Conservation (phyloP, 495 filamentous ascomycete species). For the Neurospora sp. region DNA sequence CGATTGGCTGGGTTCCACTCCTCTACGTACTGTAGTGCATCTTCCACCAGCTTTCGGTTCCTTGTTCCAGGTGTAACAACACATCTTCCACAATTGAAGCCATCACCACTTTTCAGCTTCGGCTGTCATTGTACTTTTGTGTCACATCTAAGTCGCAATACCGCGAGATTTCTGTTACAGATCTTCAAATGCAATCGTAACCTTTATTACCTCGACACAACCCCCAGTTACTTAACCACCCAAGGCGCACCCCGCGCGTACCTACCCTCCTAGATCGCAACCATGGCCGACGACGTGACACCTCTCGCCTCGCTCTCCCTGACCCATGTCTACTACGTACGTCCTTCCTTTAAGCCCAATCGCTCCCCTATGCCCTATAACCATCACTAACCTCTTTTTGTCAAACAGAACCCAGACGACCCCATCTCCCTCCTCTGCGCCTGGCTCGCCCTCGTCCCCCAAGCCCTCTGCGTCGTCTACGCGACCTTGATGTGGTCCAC, state of each 20-base stretch:
- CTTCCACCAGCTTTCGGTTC: not conserved
- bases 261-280: not conserved
- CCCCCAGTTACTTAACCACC: not conserved
- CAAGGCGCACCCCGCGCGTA: not conserved
- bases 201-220: not conserved
- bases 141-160: not conserved
- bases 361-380: constrained; percentile 3
- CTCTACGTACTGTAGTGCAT: not conserved
- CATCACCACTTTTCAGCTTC: not conserved
- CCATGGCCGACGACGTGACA: constrained; percentile 49
- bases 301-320: constrained; percentile 82
- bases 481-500: constrained; percentile 80
- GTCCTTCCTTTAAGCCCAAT: constrained; percentile 8
- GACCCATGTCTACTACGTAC: constrained; percentile 93
- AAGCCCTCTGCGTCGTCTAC: constrained; percentile 83
- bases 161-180: not conserved
- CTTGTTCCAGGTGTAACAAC: not conserved
- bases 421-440: constrained; percentile 77
- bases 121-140: not conserved
- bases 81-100: not conserved
- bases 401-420: constrained; percentile 70
- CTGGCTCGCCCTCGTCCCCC: constrained; percentile 86
- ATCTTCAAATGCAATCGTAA: not conserved
- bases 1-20: not conserved
- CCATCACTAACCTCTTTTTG: constrained; percentile 4